Evolutionary conservation across 768 basidiomycete genomes (phyloP).

Genomic region (Kwoniella mangroviensis): DNA sequence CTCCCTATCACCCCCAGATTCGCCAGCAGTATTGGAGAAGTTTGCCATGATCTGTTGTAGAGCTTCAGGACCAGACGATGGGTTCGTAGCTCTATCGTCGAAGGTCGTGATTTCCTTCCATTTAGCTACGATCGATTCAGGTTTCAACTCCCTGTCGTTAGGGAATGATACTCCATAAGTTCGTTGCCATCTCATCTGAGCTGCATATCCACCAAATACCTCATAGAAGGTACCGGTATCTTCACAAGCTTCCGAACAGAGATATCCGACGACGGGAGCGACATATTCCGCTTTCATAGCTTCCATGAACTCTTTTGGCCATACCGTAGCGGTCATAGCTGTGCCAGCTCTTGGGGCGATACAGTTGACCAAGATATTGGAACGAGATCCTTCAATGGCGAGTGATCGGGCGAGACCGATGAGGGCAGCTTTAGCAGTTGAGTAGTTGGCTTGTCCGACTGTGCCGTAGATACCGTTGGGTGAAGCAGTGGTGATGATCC

Average conservation of each 20-base stretch:
- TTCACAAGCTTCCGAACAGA: slow-evolving; percentile 78
- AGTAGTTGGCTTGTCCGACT: slow-evolving; percentile 94
- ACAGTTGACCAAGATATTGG: slow-evolving; percentile 85
- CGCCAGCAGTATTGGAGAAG: slow-evolving; percentile 61
- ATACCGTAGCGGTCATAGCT: slow-evolving; percentile 86
- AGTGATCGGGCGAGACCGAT: slow-evolving; percentile 87
- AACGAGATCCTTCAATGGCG: slow-evolving; percentile 87
- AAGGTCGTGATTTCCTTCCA: slow-evolving; percentile 87
- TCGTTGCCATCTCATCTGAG: slow-evolving; percentile 90
- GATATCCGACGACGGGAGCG: slow-evolving; percentile 88
- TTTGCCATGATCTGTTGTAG: slow-evolving; percentile 73
- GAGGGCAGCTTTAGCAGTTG: slow-evolving; percentile 89
- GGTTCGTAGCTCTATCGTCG: slow-evolving; percentile 82
- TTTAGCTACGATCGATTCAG: slow-evolving; percentile 77
- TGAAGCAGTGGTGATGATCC: slow-evolving; percentile 92
- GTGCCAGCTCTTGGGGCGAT: slow-evolving; percentile 88
- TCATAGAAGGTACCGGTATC: slow-evolving; percentile 80
- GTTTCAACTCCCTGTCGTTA: slow-evolving; percentile 70
- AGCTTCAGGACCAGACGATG: slow-evolving; percentile 73
- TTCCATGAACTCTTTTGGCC: slow-evolving; percentile 70
- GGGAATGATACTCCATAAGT: slow-evolving; percentile 75
- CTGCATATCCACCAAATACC: slow-evolving; percentile 87
- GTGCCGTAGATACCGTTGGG: slow-evolving; percentile 93
- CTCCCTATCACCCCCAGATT: slow-evolving; percentile 13
- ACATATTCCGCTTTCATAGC: slow-evolving; percentile 92